Conservation (phyloP, 75 land plant species). For the Azolla pinnata region DNA sequence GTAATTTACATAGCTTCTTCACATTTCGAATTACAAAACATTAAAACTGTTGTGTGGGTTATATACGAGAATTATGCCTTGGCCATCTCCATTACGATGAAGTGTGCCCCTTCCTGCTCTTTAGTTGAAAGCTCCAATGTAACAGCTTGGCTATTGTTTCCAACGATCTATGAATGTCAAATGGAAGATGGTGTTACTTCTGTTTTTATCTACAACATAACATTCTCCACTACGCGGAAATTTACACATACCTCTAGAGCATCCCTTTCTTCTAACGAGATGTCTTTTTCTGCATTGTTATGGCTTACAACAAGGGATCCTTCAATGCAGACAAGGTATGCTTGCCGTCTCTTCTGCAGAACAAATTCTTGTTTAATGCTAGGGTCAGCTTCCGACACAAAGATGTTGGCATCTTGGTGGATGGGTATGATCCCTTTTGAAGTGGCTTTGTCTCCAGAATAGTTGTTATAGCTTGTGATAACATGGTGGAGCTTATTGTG, state of each 20-base stretch:
- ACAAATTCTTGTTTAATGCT: constrained; percentile 9
- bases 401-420: constrained; percentile 27
- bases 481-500: constrained; percentile 30
- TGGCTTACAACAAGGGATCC: constrained; percentile 15
- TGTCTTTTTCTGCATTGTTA: too few relatives aligned
- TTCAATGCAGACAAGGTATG: constrained; percentile 26
- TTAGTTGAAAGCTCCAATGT: constrained; percentile 11
- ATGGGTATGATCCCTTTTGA: constrained; percentile 23
- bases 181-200: neutral
- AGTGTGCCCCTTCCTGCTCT: constrained; percentile 10
- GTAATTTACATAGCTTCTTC: too few relatives aligned
- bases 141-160: constrained; percentile 6
- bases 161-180: constrained; percentile 14
- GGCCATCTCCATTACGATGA: constrained; percentile 20
- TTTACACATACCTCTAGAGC: constrained; percentile 21
- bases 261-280: constrained; percentile 12
- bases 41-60: too few relatives aligned
- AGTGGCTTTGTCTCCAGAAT: neutral
- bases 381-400: constrained; percentile 19
- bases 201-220: too few relatives aligned
- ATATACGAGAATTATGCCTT: neutral
- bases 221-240: neutral
- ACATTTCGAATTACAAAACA: too few relatives aligned
- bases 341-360: constrained; percentile 15
- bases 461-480: constrained; percentile 18